Evolutionary conservation across 2,329 filamentous ascomycete genomes (phyloP), one percentile per base, ranked within the genome.

Genomic region (Pyrenochaeta sp.): DNA sequence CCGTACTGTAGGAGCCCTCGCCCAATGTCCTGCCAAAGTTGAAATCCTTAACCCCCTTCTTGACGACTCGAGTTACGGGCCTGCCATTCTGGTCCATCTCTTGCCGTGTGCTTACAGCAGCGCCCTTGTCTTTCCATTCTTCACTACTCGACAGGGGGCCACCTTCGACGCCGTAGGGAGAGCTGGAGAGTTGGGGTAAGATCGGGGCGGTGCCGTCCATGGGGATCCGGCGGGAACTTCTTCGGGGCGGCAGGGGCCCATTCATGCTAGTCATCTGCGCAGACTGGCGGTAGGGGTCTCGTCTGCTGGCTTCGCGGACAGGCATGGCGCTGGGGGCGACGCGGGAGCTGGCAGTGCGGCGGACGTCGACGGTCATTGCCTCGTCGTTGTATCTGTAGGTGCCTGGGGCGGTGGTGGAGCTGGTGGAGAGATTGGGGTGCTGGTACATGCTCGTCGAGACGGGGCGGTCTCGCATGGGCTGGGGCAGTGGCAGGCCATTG

Each of bases 11-110:
- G 5, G 94, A 99, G 18, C 94, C 94, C 73, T 99, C 94, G 44
- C 94, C 94, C 2, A 99, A 79, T 2, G 93, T 87, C 41, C 89
- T 83, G 17, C 92, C 92, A 73, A 99, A 99, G 24, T 87, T 87
- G 72, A 99, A 99, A 74, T 99, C 94, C 56, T 94, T 89, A 30
- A 99, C 94, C 2, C 94, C 94, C 69, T 99, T 99, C 72, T 97
- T 97, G 40, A 97, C 87, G 46, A 89, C 86, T 50, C 90, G 86
- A 51, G 90, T 81, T 7, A 96, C 81, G 3, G 89, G 85, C 56
- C 90, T 88, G 14, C 94, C 94, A 55, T 86, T 89, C 20, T 88
- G 83, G 71, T 97, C 94, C 18, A 91, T 81, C 66, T 96, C 92
- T 67, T 90, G 86, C 44, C 88, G 83, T 38, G 92, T 81, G 13